These are phyloP conservation scores for Ploettnerulaceae sp. DNA, from an alignment of 2,329 filamentous ascomycete species.

Conservation along the genomic window DNA sequence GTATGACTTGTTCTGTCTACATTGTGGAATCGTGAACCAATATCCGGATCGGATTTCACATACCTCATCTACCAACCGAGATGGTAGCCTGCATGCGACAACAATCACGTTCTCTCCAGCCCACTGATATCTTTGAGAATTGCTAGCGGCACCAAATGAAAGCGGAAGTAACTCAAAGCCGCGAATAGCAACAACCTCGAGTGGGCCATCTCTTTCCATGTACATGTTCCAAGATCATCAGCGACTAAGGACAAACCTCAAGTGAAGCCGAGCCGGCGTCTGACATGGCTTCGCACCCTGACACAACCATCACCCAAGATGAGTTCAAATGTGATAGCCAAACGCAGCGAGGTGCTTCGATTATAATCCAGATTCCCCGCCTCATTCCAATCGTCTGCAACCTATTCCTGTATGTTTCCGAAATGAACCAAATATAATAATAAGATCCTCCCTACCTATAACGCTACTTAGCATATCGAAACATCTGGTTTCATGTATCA, in stretches of 20 bases:
- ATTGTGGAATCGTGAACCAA: not conserved
- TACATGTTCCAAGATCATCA: not conserved
- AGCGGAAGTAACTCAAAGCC: not conserved
- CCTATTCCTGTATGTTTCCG: not conserved
- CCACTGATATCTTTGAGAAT: not conserved
- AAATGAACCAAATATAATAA: not conserved
- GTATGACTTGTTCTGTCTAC: too few relatives aligned
- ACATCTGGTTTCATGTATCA: conserved; percentile 1
- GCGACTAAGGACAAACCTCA: not conserved
- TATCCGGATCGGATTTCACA: not conserved
- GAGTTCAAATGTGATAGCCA: not conserved
- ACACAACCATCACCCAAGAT: not conserved
- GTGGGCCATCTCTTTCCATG: not conserved
- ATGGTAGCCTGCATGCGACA: not conserved
- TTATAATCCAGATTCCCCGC: not conserved
- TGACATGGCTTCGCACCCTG: not conserved
- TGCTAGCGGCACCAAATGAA: not conserved
- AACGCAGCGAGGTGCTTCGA: conserved; percentile 2
- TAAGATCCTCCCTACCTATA: conserved; percentile 9
- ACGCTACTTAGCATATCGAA: conserved; percentile 8
- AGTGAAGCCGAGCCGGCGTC: not conserved
- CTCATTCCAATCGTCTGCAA: not conserved
- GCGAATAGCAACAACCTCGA: not conserved
- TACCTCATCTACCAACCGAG: not conserved
- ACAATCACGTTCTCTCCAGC: not conserved